Base-by-base conservation (phyloP, 2,329 filamentous ascomycete genomes). In the Teratosphaeriaceae sp. region DNA sequence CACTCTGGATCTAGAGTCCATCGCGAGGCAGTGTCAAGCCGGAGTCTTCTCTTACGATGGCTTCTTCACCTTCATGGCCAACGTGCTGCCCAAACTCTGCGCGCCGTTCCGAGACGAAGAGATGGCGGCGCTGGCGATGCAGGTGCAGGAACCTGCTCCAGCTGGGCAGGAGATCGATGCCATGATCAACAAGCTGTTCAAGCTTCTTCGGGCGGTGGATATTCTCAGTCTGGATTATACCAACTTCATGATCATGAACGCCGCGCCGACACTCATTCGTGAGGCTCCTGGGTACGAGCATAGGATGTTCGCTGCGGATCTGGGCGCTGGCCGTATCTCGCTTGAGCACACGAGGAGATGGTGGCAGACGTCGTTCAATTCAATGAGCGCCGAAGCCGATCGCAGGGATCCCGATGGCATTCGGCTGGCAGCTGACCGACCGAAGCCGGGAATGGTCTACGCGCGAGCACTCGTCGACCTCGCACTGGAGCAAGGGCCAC, bases 21-120 rank as follows among this genome's bases (percentile, higher is more conserved):
- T 88, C 21, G 72, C 75, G 47, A 76, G 74, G 30, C 83, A 89
- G 51, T 86, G 85, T 55, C 69, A 70, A 8, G 73, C 80, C 42
- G 85, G 85, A 12, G 79, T 78, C 38, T 90, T 90, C 60, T 89
- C 85, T 0, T 89, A 89, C 51, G 81, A 85, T 51, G 83, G 80
- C 45, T 89, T 90, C 65, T 90, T 90, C 59, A 69, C 73, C 2
- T 84, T 86, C 49, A 86, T 90, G 74, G 80, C 79, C 1, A 76
- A 78, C 2, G 74, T 92, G 36, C 70, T 92, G 38, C 85, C 85
- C 5, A 85, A 85, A 59, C 76, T 92, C 12, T 90, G 86, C 55
- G 86, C 86, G 0, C 86, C 86, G 0, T 81, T 86, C 58, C 75
- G 86, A n/a, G 86, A 92, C 56, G 78, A 78, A 3, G 80, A 88